Percentiles rank a stretch among this genome's conserved stretches.
Conservation (phyloP, 2,329 filamentous ascomycete species). For the Camptophora hylomeconis region DNA sequence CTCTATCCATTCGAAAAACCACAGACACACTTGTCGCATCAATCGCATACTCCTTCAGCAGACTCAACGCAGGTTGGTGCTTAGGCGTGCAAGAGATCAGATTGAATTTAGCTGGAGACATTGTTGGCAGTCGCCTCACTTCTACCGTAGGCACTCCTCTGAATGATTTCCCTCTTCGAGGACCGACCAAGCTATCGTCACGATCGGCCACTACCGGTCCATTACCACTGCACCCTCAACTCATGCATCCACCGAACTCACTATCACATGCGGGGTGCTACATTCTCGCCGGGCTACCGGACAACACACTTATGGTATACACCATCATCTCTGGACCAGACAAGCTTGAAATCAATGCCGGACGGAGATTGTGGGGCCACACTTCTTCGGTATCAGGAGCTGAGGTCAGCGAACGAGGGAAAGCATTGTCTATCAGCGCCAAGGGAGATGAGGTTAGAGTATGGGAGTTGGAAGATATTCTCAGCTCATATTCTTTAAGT, state of each 20-base stretch:
- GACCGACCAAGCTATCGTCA: slow-evolving; percentile 14
- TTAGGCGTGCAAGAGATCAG: slow-evolving; percentile 84
- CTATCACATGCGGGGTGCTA: slow-evolving; percentile 73
- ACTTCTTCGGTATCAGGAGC: slow-evolving; percentile 80
- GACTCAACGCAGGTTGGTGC: slow-evolving; percentile 68
- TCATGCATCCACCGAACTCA: slow-evolving; percentile 40
- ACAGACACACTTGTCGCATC: slow-evolving; percentile 54
- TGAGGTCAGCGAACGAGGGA: slow-evolving; percentile 71
- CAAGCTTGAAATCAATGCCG: slow-evolving; percentile 54
- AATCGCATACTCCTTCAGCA: slow-evolving; percentile 73
- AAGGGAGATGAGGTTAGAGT: slow-evolving; percentile 69
- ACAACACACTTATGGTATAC: slow-evolving; percentile 78
- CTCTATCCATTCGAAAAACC: slow-evolving; percentile 61
- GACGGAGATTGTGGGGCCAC: slow-evolving; percentile 75
- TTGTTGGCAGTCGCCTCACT: slow-evolving; percentile 10
- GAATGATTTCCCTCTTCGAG: slow-evolving; percentile 3
- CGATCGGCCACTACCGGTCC: slow-evolving; percentile 12
- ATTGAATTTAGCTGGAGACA: slow-evolving; percentile 7
- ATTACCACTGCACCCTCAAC: slow-evolving; percentile 23
- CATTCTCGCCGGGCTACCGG: slow-evolving; percentile 66
- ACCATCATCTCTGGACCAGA: slow-evolving; percentile 62
- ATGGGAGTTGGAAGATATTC: slow-evolving; percentile 69
- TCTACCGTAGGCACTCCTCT: slow-evolving; percentile 15
- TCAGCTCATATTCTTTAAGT: slow-evolving; percentile 20
- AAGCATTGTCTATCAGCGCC: slow-evolving; percentile 77